Evolutionary conservation across 148 eudicot genomes (phyloP), one percentile per base, ranked within the genome.

Genomic region (Talinum fruticosum): DNA sequence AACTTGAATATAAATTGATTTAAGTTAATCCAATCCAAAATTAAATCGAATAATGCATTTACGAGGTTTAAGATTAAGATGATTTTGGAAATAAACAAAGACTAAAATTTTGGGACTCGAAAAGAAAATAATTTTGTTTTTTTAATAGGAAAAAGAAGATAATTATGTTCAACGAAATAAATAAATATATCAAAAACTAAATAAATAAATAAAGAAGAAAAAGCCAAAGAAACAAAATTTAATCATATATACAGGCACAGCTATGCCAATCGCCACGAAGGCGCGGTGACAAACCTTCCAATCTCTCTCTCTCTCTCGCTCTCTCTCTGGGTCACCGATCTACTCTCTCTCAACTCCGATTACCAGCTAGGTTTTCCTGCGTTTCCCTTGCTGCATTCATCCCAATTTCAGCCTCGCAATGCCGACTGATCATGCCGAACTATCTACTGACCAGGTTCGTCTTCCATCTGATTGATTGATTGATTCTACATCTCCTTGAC

Each of bases 361-460:
- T 51, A 33, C 2, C 38, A 51, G 26, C 75, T 53, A 14, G 29
- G 5, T 32, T 51, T 33, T 30, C 12, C 29, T 49, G 24, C 16
- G 0, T 41, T 67, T 10, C 49, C 3, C 1, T 19, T 45, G 53
- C 51, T 21, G 28, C 75, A 34, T 82, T 72, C 69, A n/a, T 74
- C 76, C 5, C 23, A 62, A 75, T 29, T 53, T 23, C 72, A 53
- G 53, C 68, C 82, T 38, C 32, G 18, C 85, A 68, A 86, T 84
- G 89, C 57, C 86, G 78, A 81, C 76, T 69, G 91, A 88, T 80
- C 91, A 86, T 12, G 89, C 91, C 76, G 91, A 86, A 65, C 80
- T 88, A 66, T 79, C 83, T 79, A 81, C 83, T 75, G 89, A 86
- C 24, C 89, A 88, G 89, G 91, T 88, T 76, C n/a, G n/a, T n/a